These are phyloP conservation scores for Orbilia brochopaga DNA, from an alignment of 2,329 filamentous ascomycete species.

Conservation along the genomic window DNA sequence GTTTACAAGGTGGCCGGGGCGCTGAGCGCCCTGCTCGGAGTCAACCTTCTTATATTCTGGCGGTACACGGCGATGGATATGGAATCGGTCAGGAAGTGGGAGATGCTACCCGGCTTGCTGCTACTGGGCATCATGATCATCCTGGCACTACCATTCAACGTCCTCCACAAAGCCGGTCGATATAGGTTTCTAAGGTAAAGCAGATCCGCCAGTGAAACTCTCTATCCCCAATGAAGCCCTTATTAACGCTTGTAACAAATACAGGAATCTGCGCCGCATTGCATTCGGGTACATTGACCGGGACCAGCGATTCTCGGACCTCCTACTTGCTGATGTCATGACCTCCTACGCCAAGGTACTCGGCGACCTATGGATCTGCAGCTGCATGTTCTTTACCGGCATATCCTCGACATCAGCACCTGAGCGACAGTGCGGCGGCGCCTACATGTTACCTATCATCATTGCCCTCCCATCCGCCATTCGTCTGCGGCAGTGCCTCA, in stretches of 20 bases:
- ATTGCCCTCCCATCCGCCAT: constrained; percentile 83
- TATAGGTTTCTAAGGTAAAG: constrained; percentile 53
- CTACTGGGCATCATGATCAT: constrained; percentile 74
- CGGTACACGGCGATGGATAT: constrained; percentile 73
- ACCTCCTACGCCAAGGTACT: constrained; percentile 94
- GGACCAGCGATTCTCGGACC: constrained; percentile 93
- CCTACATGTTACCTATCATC: constrained; percentile 79
- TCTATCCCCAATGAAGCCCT: background rate
- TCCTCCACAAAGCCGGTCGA: constrained; percentile 53
- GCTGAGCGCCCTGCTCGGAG: constrained; percentile 72
- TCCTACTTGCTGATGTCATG: constrained; percentile 88
- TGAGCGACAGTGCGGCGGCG: constrained; percentile 80
- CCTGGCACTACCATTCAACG: constrained; percentile 71
- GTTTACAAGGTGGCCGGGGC: constrained; percentile 84
- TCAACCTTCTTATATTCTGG: constrained; percentile 85
- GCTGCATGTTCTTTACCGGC: constrained; percentile 87
- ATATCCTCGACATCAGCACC: constrained; percentile 76
- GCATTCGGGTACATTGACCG: constrained; percentile 83
- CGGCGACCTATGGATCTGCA: constrained; percentile 82
- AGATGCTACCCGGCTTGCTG: constrained; percentile 85
- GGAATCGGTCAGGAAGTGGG: constrained; percentile 74
- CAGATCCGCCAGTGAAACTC: background rate
- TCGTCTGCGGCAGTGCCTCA: constrained; percentile 88
- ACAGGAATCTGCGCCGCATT: constrained; percentile 73
- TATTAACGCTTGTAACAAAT: constrained; percentile 8